Base-by-base conservation (phyloP, 805 yeast genomes). In the Candida glaebosa region DNA sequence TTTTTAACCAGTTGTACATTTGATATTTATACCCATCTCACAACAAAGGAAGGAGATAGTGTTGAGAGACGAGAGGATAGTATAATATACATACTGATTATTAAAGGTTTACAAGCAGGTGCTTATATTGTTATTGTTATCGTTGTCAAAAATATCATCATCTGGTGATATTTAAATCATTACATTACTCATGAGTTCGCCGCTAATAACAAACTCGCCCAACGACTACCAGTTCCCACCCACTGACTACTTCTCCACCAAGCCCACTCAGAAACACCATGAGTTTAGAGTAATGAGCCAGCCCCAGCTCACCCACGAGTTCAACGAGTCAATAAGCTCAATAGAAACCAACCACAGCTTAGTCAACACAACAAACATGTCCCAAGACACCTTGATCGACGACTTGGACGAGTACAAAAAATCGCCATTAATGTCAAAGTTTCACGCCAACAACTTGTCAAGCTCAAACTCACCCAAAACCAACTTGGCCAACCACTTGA, bases 351-450 rank as follows among this genome's bases (percentile, higher is more conserved):
- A 16, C 18, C 38, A 25, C 30, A 18, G 14, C 9, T 15, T 4
- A 17, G n/a, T 17, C 12, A 28, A n/a, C 25, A 9, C 32, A 41
- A 8, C 28, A 12, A 31, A 34, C 32, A 12, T 38, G 17, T 30
- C 41, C 50, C 42, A 31, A 42, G 37, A 34, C 38, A 34, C 37
- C 14, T 34, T 34, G 26, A 16, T 34, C 6, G 37, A 34, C n/a
- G 37, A 34, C 22, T 24, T 24, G 12, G 28, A 24, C 12, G 37
- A 34, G 8, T 18, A 18, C 9, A 5, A 17, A 10, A 34, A 34
- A 20, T 22, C 18, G 10, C 20, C 37, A 4, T n/a, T 32, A n/a
- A 24, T 8, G 8, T 12, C 28, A 24, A 24, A 8, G 12, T 24
- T 24, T 12, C 8, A 24, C 12, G 12, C 12, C 10, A 24, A 24